These are phyloP conservation scores for Globisporangium abappressorium DNA, from an alignment of 352 stramenopile genomes.

Conservation along the genomic window DNA sequence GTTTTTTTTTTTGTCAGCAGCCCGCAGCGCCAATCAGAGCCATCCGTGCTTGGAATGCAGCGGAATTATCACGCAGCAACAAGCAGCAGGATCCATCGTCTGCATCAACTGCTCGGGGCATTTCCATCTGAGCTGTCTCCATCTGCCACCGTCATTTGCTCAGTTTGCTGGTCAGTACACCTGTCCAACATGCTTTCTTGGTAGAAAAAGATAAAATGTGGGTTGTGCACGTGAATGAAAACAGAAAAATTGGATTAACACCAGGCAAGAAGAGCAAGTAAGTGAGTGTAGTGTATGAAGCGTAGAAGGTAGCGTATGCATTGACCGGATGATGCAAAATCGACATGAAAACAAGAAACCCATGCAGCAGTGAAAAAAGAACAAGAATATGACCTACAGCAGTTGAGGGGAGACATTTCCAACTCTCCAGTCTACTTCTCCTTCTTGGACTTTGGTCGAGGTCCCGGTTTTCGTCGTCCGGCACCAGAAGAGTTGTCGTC, in stretches of 20 bases:
- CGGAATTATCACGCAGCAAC: conserved; percentile 27
- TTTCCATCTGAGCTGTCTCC: conserved; percentile 57
- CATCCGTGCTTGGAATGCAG: conserved; percentile 37
- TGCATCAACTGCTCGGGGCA: conserved; percentile 40
- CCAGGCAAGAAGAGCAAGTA: background rate
- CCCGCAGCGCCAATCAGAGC: background rate
- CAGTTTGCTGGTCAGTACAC: conserved; percentile 60
- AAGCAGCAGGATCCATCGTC: conserved; percentile 35
- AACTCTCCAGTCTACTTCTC: background rate
- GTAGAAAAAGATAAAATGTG: conserved; percentile 24
- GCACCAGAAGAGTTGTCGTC: conserved; percentile 30
- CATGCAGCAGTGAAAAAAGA: background rate
- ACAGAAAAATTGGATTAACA: background rate
- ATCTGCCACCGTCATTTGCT: conserved; percentile 52
- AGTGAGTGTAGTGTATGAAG: background rate
- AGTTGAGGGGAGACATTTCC: too few relatives aligned
- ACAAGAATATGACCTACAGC: background rate
- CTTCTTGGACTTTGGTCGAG: conserved; percentile 47
- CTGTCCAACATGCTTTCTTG: conserved; percentile 62
- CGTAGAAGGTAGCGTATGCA: background rate
- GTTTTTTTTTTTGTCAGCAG: background rate
- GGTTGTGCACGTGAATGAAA: background rate
- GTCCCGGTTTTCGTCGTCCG: conserved; percentile 42
- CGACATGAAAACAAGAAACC: background rate
- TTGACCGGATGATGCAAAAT: background rate